Evolutionary conservation across 2,329 filamentous ascomycete species (phyloP).

Genomic region (Trichoderma polysporum): DNA sequence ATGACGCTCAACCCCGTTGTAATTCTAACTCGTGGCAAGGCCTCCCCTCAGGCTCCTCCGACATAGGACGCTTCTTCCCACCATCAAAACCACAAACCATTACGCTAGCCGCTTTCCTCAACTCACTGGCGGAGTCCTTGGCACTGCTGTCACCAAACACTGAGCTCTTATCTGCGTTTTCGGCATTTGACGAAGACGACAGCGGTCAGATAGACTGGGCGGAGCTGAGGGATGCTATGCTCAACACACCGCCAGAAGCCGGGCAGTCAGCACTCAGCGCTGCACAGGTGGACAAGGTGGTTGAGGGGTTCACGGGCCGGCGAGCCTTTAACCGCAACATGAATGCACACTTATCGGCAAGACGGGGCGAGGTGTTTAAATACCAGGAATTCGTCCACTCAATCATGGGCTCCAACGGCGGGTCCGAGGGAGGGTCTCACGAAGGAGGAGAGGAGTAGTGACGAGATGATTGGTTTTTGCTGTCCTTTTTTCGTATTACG

Average conservation of each 20-base stretch:
- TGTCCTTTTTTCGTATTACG: background rate
- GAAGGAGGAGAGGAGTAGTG: constrained; percentile 30
- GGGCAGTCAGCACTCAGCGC: constrained; percentile 65
- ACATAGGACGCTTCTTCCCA: constrained; percentile 81
- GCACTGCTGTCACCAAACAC: constrained; percentile 71
- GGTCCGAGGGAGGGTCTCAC: constrained; percentile 30
- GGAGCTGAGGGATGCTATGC: constrained; percentile 77
- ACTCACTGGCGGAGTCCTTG: constrained; percentile 73
- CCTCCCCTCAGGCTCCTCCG: constrained; percentile 67
- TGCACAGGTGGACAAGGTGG: constrained; percentile 79
- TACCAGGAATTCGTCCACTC: constrained; percentile 89
- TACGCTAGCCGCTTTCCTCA: constrained; percentile 82
- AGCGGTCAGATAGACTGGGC: constrained; percentile 85
- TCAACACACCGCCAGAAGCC: constrained; percentile 77
- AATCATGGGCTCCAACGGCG: constrained; percentile 55
- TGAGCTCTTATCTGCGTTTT: constrained; percentile 86
- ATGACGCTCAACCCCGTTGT: background rate
- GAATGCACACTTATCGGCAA: constrained; percentile 51
- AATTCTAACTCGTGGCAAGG: constrained; percentile 47
- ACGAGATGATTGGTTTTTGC: background rate
- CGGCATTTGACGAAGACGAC: constrained; percentile 94
- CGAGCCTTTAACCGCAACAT: constrained; percentile 73
- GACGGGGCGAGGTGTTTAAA: constrained; percentile 83
- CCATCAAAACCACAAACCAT: constrained; percentile 69
- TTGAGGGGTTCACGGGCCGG: constrained; percentile 80